These are phyloP conservation scores for Paecilomyces sp. DNA, from an alignment of 2,329 filamentous ascomycete genomes.

Conservation along the genomic window DNA sequence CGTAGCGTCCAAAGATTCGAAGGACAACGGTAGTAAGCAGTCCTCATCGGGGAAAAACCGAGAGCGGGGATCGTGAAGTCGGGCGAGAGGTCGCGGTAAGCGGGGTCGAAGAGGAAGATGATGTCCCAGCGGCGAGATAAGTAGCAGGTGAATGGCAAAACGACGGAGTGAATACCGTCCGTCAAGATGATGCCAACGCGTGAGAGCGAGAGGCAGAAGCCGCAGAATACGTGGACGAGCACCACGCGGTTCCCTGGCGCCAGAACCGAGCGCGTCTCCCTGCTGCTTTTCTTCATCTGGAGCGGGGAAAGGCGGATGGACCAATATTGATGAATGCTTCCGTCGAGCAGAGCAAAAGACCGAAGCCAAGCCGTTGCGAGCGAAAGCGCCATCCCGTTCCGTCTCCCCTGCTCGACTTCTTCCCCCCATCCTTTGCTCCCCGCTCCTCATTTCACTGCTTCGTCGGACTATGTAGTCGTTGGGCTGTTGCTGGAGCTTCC, in stretches of 20 bases:
- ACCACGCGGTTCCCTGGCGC: not conserved
- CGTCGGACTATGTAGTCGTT: conserved; percentile 34
- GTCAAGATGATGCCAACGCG: not conserved
- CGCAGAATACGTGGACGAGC: not conserved
- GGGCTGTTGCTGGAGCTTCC: conserved; percentile 24
- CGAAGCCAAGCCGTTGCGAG: conserved; percentile 2
- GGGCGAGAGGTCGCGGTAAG: not conserved
- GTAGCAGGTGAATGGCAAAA: not conserved
- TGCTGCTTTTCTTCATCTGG: not conserved
- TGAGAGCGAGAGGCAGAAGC: not conserved
- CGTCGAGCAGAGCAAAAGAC: conserved; percentile 1
- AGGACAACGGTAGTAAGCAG: not conserved
- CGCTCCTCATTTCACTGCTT: conserved; percentile 22
- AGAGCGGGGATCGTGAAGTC: not conserved
- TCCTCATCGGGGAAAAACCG: not conserved
- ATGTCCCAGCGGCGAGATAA: not conserved
- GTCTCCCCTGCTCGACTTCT: conserved; percentile 14
- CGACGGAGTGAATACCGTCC: not conserved
- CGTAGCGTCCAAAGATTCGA: not conserved
- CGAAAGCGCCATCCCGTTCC: conserved; percentile 16
- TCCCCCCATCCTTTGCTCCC: conserved; percentile 21
- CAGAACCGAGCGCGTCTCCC: not conserved
- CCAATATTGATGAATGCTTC: not conserved
- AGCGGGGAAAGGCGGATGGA: conserved; percentile 7
- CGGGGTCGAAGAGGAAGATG: not conserved